Conservation (phyloP, 208 protist genomes). For the Kentomonas sorsogonicus region DNA sequence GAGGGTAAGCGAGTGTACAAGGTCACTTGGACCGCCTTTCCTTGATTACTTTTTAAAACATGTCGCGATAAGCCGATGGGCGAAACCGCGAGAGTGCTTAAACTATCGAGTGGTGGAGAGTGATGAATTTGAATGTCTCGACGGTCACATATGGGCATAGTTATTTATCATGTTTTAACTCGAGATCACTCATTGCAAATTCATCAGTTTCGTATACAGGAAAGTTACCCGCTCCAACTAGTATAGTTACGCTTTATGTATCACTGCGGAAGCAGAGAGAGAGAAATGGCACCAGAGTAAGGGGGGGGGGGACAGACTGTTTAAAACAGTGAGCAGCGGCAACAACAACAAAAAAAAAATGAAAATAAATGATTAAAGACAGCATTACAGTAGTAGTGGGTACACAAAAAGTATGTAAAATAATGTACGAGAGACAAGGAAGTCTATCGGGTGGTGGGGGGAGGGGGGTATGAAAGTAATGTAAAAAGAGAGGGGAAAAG, state of each 20-base stretch:
- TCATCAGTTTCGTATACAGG: neutral
- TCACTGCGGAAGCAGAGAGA: slow-evolving; percentile 3
- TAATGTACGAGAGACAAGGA: slow-evolving; percentile 2
- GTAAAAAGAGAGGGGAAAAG: no score
- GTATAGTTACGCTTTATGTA: neutral
- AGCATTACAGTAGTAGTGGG: neutral
- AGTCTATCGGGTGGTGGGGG: no score
- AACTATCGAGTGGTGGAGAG: no score
- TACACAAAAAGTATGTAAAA: neutral
- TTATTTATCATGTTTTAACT: neutral
- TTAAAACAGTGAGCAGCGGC: neutral
- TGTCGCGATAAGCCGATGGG: no score
- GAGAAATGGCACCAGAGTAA: neutral
- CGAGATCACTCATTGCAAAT: neutral
- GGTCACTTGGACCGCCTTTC: no score
- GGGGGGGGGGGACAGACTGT: neutral
- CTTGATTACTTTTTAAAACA: no score
- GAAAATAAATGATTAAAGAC: neutral
- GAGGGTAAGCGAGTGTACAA: no score
- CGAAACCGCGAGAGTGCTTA: no score
- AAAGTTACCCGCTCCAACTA: neutral
- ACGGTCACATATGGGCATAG: no score
- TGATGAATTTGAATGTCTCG: no score
- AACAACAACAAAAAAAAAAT: slow-evolving; percentile 11
- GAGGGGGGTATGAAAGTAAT: no score